Conservation (phyloP, 169 alveolate species). For the Plasmodium gaboni region DNA sequence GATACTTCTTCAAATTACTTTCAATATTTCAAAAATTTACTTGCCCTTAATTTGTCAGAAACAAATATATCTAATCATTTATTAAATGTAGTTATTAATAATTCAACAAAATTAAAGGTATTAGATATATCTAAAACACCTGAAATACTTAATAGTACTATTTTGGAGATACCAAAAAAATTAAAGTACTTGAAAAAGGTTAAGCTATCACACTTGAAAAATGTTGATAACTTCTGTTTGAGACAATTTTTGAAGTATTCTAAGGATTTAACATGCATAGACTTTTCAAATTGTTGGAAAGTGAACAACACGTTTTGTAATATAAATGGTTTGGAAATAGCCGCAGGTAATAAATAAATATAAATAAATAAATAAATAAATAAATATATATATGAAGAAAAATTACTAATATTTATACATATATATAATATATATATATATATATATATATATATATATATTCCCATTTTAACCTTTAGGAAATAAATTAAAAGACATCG, state of each 20-base stretch:
- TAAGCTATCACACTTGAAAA: conserved; percentile 19
- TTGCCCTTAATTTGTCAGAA: conserved; percentile 57
- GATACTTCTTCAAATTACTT: conserved; percentile 21
- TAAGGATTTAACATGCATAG: conserved; percentile 33
- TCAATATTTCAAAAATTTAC: conserved; percentile 26
- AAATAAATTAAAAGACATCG: conserved; percentile 37
- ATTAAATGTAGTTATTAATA: conserved; percentile 5
- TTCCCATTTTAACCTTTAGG: not conserved
- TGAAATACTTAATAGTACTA: conserved; percentile 25
- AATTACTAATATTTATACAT: too few relatives aligned
- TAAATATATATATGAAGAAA: too few relatives aligned
- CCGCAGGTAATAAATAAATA: conserved; percentile 43
- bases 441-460: too few relatives aligned
- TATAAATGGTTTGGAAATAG: conserved; percentile 44
- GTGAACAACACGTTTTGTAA: conserved; percentile 56
- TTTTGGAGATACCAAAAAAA: conserved; percentile 22
- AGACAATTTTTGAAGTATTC: conserved; percentile 53
- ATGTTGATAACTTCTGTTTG: conserved; percentile 69
- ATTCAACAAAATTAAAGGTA: conserved; percentile 6
- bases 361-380: too few relatives aligned
- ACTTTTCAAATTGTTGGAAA: conserved; percentile 68
- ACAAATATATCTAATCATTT: conserved; percentile 55
- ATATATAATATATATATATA: too few relatives aligned
- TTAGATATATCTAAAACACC: conserved; percentile 52
- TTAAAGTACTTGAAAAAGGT: conserved; percentile 16